Percentiles rank a stretch among this genome's conserved stretches.
Evolutionary conservation across 2,329 filamentous ascomycete genomes (phyloP).

Genomic region (Colletotrichum tamarilloi): DNA sequence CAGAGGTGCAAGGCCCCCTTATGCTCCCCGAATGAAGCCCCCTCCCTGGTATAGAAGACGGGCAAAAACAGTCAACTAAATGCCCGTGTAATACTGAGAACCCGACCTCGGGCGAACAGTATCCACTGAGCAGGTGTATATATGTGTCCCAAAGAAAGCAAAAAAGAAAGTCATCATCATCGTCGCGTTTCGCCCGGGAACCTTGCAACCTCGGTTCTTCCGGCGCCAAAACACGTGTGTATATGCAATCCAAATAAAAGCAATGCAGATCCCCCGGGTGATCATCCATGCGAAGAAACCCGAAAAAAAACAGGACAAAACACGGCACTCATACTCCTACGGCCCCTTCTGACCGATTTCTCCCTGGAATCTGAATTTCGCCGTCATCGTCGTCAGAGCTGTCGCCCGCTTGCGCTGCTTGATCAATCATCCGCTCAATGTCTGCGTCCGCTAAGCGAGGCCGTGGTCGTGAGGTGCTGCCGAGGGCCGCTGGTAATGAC

Average conservation of each 20-base stretch:
- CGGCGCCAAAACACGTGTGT: not conserved
- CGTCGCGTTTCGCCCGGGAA: constrained; percentile 1
- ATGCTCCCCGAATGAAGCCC: constrained; percentile 5
- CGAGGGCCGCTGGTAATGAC: constrained; percentile 62
- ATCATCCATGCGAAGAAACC: not conserved
- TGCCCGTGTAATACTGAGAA: not conserved
- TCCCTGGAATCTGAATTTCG: constrained; percentile 62
- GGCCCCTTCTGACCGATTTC: constrained; percentile 43
- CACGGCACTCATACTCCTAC: constrained; percentile 17
- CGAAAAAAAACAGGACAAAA: not conserved
- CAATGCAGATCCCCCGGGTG: too few relatives aligned
- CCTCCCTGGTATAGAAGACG: not conserved
- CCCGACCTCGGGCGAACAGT: not conserved
- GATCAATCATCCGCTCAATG: constrained; percentile 69
- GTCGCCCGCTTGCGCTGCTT: constrained; percentile 60
- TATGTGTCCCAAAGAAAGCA: constrained; percentile 14
- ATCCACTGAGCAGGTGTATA: constrained; percentile 17
- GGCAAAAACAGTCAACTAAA: not conserved
- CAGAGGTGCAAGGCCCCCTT: not conserved
- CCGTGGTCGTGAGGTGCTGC: constrained; percentile 50
- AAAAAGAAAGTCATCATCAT: constrained; percentile 25
- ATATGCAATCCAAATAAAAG: not conserved
- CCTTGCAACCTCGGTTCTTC: not conserved
- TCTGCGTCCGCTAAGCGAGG: constrained; percentile 63
- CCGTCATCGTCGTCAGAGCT: constrained; percentile 66